Evolutionary conservation across 2,329 filamentous ascomycete genomes (phyloP).

Genomic region (Ophiostoma quercus): DNA sequence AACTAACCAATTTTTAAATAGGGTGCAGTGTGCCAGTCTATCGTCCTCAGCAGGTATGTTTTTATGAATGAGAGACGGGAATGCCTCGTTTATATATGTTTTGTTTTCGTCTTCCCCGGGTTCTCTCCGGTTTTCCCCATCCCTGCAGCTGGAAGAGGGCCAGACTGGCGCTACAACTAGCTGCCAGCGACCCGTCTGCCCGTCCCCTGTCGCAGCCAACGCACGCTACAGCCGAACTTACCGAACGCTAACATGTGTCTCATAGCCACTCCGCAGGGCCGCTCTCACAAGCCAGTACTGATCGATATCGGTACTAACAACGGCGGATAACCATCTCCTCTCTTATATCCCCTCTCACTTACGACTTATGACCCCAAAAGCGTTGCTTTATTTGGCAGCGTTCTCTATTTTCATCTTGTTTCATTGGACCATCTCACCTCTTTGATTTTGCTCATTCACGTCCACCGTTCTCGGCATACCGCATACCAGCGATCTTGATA

Average conservation of each 20-base stretch:
- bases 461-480: not conserved
- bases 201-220: not conserved
- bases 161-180: not conserved
- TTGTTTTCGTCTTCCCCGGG: not conserved
- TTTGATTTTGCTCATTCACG: not conserved
- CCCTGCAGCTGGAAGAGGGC: not conserved
- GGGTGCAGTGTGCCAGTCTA: constrained; percentile 21
- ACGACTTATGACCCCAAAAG: not conserved
- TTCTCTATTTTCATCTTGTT: not conserved
- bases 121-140: constrained; percentile 21
- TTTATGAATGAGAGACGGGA: not conserved
- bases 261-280: constrained; percentile 1
- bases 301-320: not conserved
- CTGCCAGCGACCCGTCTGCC: not conserved
- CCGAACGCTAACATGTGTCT: constrained; percentile 18
- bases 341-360: not conserved
- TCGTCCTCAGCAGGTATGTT: not conserved
- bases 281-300: constrained; percentile 16
- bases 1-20: not conserved
- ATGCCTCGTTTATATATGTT: not conserved
- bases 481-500: not conserved
- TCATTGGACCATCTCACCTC: not conserved
- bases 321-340: not conserved
- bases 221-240: constrained; percentile 25
- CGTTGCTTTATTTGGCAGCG: not conserved